These are phyloP conservation scores for Metarhizium rileyi DNA, from an alignment of 2,329 filamentous ascomycete genomes.

Conservation along the genomic window DNA sequence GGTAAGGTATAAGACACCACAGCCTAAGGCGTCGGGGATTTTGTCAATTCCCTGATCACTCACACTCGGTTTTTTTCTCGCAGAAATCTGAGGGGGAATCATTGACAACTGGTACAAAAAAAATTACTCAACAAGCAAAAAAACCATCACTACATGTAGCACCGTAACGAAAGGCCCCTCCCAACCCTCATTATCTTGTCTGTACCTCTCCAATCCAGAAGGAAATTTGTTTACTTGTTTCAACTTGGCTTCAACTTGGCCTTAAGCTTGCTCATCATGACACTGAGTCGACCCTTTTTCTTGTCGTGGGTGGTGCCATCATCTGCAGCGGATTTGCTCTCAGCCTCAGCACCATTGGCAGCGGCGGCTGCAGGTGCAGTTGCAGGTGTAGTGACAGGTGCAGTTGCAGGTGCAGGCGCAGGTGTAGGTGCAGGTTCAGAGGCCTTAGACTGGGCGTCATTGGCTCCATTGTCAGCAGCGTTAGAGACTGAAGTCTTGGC, in stretches of 20 bases:
- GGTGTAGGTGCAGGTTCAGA: constrained; percentile 5
- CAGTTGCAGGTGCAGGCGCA: too few relatives aligned
- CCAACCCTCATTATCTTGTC: constrained; percentile 6
- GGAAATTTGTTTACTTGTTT: too few relatives aligned
- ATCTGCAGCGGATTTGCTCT: constrained; percentile 6
- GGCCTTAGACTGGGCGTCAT: constrained; percentile 14
- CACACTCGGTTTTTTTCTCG: constrained; percentile 20
- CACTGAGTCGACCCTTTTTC: constrained; percentile 56
- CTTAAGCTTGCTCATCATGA: constrained; percentile 50
- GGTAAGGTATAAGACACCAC: constrained; percentile 19
- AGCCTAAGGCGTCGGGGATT: constrained; percentile 17
- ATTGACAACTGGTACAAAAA: constrained; percentile 26
- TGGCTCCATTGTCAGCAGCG: constrained; percentile 14
- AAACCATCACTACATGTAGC: constrained; percentile 16
- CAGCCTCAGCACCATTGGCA: constrained; percentile 1
- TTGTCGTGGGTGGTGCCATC: constrained; percentile 42
- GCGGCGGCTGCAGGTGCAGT: neutral
- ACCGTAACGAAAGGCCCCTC: constrained; percentile 8
- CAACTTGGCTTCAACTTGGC: constrained; percentile 30
- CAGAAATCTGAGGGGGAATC: constrained; percentile 26
- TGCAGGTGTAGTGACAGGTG: neutral
- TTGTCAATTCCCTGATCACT: constrained; percentile 9
- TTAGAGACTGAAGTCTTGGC: constrained; percentile 10
- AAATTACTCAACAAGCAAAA: constrained; percentile 26
- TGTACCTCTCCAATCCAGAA: constrained; percentile 12